These are phyloP conservation scores for Agrocybe chaxingu DNA, from an alignment of 768 basidiomycete species.

Conservation along the genomic window DNA sequence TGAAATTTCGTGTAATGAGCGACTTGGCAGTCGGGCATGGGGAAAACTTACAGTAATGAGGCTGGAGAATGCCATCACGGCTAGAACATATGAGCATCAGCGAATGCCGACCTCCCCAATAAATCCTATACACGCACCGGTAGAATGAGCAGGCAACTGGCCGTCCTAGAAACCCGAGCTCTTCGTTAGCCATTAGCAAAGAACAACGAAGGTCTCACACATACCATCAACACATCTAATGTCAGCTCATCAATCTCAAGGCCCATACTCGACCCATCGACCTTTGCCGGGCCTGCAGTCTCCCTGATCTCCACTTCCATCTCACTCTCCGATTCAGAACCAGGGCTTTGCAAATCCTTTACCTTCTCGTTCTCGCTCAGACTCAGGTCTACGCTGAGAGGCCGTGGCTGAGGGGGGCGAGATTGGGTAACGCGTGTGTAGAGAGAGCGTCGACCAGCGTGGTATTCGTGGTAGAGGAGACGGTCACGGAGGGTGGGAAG, in stretches of 20 bases:
- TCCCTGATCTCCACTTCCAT: conserved; percentile 11
- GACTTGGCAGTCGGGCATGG: not conserved
- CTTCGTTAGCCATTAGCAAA: not conserved
- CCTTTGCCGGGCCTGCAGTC: conserved; percentile 25
- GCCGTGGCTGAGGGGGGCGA: no score
- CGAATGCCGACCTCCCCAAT: not conserved
- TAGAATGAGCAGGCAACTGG: conserved; percentile 41
- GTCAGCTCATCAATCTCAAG: conserved; percentile 38
- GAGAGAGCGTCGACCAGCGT: conserved; percentile 13
- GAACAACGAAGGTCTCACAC: conserved; percentile 2
- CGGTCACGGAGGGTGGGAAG: conserved; percentile 39
- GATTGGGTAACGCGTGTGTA: not conserved
- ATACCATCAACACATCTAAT: conserved; percentile 34
- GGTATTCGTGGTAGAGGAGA: conserved; percentile 39
- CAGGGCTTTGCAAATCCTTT: not conserved
- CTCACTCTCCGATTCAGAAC: conserved; percentile 5
- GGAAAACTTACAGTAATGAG: conserved; percentile 31
- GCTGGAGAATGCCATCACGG: conserved; percentile 36
- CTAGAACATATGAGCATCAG: conserved; percentile 13
- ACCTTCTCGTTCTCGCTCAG: not conserved
- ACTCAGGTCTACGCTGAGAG: not conserved
- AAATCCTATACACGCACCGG: conserved; percentile 21
- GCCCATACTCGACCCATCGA: conserved; percentile 40
- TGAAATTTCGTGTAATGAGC: not conserved
- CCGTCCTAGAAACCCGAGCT: conserved; percentile 27